Evolutionary conservation across 768 basidiomycete species (phyloP), one percentile per base, ranked within the genome.

Genomic region (Mycena belliarum): DNA sequence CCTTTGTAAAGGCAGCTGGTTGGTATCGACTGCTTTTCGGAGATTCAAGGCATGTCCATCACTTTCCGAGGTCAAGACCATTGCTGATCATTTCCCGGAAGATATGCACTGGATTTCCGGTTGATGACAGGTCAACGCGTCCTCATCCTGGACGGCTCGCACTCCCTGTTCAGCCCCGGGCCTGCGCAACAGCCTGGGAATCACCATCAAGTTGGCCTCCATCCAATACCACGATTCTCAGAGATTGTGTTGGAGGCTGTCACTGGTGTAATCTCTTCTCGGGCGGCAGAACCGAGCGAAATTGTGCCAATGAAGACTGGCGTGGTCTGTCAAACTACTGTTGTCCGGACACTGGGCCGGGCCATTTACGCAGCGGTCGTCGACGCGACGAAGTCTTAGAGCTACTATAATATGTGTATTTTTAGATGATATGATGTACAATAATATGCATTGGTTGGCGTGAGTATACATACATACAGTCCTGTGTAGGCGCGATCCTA

Each of bases 21-120:
- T 93, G 92, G 91, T 93, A 87, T 72, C 77, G 92, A 49, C 72
- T 93, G 23, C 70, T 91, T 45, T 89, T 90, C 56, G 79, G 83
- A 8, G 84, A 89, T 68, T 75, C 85, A 24, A 81, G 81, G 89
- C 89, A 65, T 67, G 40, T 21, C 29, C 6, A 32, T 50, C 43
- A 23, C 45, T 24, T 20, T 18, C 44, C 20, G 55, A 18, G 43
- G 38, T 58, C 29, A 14, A 48, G 48, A 40, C 43, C 33, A 18
- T 44, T 48, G 37, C 20, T 66, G 21, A 54, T 43, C 23, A 35
- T 45, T 41, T 24, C 28, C 1, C 43, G 16, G 55, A n/a, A 90
- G 89, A 65, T 84, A 92, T 67, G 91, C 89, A 0, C 76, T 94
- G 51, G 91, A 94, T 68, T 84, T 92, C 70, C 83, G 91, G 64